Evolutionary conservation across 2,329 filamentous ascomycete species (phyloP), one percentile per base, ranked within the genome.

Genomic region (Endothia cerciana): DNA sequence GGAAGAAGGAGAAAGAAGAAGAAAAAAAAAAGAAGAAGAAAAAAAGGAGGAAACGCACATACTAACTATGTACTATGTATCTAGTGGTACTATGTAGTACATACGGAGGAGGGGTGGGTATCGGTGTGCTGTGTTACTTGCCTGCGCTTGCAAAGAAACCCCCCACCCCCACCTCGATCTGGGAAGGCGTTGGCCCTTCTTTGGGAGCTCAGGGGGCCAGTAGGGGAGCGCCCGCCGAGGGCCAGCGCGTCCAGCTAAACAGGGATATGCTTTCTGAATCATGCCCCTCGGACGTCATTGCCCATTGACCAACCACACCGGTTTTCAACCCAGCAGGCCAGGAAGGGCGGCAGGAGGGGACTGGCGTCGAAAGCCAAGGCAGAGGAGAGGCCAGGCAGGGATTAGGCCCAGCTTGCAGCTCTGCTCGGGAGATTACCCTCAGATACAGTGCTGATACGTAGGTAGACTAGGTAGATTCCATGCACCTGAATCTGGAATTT

Each of bases 281-380:
- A 36, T 55, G 51, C 51, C 28, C 30, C 51, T 36, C 28, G 8
- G 30, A 55, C 51, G 51, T 55, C 51, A 55, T 55, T 19, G 51
- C 51, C 30, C 15, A 55, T 55, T 55, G 51, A 28, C 51, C 51
- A 55, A 55, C 51, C 51, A 55, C 51, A 19, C 51, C 36, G 51
- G 19, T 43, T 55, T 36, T n/a, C 30, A 17, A 1, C 47, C 47
- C 47, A 43, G 13, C 25, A 13, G 10, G 22, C 22, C n/a, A 51
- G 22, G 47, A 11, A 51, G 47, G 47, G 47, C 47, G 47, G 47
- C 47, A 51, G 22, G 22, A 30, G 51, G 22, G 22, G 25, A 28
- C 10, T 30, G 47, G 47, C 25, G 47, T 51, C 47, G 8, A 36
- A 47, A 22, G n/a, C 25, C 45, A 47, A 28, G 47, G 3, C 28